These are phyloP conservation scores for Calonectria hawksworthii DNA, from an alignment of 2,329 filamentous ascomycete genomes.

Conservation along the genomic window DNA sequence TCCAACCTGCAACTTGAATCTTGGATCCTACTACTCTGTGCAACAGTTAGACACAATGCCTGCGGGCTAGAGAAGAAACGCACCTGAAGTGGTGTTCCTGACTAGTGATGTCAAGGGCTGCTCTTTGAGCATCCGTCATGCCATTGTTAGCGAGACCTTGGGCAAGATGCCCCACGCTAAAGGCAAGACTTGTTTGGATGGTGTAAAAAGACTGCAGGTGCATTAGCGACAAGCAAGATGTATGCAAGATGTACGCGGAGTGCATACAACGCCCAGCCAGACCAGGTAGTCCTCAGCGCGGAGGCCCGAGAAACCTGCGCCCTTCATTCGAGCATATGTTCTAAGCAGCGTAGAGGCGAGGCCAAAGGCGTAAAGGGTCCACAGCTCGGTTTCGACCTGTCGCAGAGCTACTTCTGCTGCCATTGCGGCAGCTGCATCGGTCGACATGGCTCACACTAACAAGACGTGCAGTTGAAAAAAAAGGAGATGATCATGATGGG, in stretches of 20 bases:
- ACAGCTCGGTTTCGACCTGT: conserved; percentile 40
- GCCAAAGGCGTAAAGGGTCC: conserved; percentile 47
- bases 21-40: conserved; percentile 66
- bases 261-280: conserved; percentile 35
- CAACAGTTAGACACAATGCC: background rate
- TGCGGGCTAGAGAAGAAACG: background rate
- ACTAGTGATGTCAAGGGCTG: conserved; percentile 57
- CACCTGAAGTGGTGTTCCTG: conserved; percentile 57
- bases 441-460: conserved; percentile 5
- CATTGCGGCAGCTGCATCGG: conserved; percentile 21
- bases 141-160: conserved; percentile 67
- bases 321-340: conserved; percentile 47
- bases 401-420: conserved; percentile 29
- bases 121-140: conserved; percentile 65
- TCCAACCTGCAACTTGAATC: conserved; percentile 68
- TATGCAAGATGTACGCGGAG: background rate
- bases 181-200: conserved; percentile 63
- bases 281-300: conserved; percentile 49
- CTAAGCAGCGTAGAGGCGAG: conserved; percentile 44
- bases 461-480: background rate
- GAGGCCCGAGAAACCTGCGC: conserved; percentile 42
- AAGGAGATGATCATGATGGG: background rate
- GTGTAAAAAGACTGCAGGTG: conserved; percentile 62
- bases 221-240: background rate
- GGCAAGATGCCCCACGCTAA: conserved; percentile 60